These are phyloP conservation scores for Domatiomyces globalis DNA, from an alignment of 2,329 filamentous ascomycete genomes.

Conservation along the genomic window DNA sequence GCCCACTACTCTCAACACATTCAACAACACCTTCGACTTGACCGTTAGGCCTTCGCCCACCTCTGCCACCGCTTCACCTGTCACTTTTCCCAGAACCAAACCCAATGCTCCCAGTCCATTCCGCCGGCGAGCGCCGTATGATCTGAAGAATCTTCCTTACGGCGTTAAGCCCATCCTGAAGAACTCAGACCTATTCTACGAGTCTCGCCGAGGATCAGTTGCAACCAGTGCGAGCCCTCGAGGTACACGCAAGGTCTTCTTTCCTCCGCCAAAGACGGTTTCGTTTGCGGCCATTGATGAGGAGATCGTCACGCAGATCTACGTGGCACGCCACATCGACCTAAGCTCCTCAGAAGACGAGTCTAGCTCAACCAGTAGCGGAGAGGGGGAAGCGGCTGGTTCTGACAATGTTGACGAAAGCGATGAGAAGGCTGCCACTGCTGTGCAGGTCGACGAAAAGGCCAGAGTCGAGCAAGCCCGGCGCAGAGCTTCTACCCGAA, in stretches of 20 bases:
- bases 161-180: constrained; percentile 34
- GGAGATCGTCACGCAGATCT: constrained; percentile 43
- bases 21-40: constrained; percentile 44
- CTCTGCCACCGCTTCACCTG: constrained; percentile 22
- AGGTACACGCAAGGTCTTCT: constrained; percentile 27
- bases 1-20: constrained; percentile 48
- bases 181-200: constrained; percentile 30
- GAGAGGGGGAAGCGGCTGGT: background rate
- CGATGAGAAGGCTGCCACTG: background rate
- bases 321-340: constrained; percentile 43
- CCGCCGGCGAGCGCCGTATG: constrained; percentile 14
- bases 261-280: constrained; percentile 44
- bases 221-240: constrained; percentile 22
- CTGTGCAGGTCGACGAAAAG: background rate
- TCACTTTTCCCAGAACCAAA: constrained; percentile 9
- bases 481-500: background rate
- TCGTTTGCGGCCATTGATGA: constrained; percentile 44
- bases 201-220: constrained; percentile 26
- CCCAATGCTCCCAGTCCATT: constrained; percentile 2
- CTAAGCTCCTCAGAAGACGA: constrained; percentile 22
- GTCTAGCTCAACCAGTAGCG: background rate
- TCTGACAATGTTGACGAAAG: background rate
- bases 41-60: constrained; percentile 27
- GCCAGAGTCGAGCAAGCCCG: background rate
- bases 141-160: constrained; percentile 29